These are phyloP conservation scores for Rhodotorula sp. DNA, from an alignment of 1,284 basidiomycete species.

Conservation along the genomic window DNA sequence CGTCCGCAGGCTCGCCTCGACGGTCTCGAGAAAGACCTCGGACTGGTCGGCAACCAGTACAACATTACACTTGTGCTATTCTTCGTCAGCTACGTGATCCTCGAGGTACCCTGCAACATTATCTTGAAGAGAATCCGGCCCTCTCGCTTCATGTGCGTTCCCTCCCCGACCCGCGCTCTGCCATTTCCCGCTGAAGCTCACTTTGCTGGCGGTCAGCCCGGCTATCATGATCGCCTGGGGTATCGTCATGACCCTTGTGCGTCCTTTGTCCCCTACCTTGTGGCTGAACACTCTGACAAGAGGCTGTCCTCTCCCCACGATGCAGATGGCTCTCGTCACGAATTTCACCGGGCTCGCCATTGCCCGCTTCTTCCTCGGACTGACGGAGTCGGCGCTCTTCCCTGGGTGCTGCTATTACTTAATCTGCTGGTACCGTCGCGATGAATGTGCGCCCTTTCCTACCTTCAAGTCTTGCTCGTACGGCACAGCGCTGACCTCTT, in stretches of 20 bases:
- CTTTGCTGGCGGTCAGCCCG: conserved; percentile 46
- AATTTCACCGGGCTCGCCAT: conserved; percentile 53
- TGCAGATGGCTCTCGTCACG: conserved; percentile 47
- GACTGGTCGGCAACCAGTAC: conserved; percentile 47
- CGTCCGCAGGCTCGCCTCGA: conserved; percentile 37
- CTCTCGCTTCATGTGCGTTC: conserved; percentile 30
- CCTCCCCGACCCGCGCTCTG: neutral
- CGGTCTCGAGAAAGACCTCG: conserved; percentile 52
- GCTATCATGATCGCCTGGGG: conserved; percentile 26
- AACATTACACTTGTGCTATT: conserved; percentile 40
- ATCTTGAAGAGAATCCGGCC: conserved; percentile 52
- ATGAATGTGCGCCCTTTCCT: neutral
- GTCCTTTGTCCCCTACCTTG: conserved; percentile 37
- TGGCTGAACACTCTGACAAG: neutral
- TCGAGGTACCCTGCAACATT: conserved; percentile 48
- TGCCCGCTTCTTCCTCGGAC: conserved; percentile 50
- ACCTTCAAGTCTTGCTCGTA: too few species aligned
- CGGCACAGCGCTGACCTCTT: too few species aligned
- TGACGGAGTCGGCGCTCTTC: neutral
- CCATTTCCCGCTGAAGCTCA: conserved; percentile 42
- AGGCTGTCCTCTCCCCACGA: neutral
- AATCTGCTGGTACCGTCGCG: conserved; percentile 20
- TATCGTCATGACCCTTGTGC: conserved; percentile 48
- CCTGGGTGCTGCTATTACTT: conserved; percentile 49
- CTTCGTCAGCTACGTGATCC: conserved; percentile 9